Percentiles rank a stretch among this genome's conserved stretches.
These are phyloP conservation scores for Royoungia palumana DNA, from an alignment of 768 basidiomycete species.

Conservation along the genomic window DNA sequence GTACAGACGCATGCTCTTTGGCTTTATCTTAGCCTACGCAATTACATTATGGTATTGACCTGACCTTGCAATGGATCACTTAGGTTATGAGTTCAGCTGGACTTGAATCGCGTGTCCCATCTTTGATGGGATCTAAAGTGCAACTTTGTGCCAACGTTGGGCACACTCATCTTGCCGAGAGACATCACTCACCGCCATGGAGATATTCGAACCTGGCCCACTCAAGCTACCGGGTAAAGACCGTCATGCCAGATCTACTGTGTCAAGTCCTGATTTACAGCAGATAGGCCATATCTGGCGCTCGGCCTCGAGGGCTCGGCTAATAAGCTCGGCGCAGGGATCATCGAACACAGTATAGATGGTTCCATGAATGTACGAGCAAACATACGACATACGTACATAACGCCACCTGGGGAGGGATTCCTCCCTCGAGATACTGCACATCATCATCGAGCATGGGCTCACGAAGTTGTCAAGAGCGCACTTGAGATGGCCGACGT, in stretches of 20 bases:
- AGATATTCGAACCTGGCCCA: conserved; percentile 5
- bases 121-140: too few relatives aligned
- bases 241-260: conserved; percentile 13
- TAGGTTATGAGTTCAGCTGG: too few relatives aligned
- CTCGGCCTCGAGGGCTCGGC: conserved; percentile 97
- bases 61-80: neutral
- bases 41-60: conserved; percentile 11
- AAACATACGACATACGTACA: conserved; percentile 97
- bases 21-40: conserved; percentile 1
- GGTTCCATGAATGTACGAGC: conserved; percentile 76
- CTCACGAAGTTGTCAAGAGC: conserved; percentile 72
- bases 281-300: conserved; percentile 74
- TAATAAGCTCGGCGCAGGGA: conserved; percentile 94
- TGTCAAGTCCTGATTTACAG: conserved; percentile 8
- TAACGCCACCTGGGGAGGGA: conserved; percentile 97
- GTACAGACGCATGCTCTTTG: conserved; percentile 13
- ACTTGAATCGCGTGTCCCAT: too few relatives aligned
- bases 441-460: conserved; percentile 94
- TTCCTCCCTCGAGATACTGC: conserved; percentile 97
- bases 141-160: too few relatives aligned
- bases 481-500: conserved; percentile 66
- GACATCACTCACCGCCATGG: conserved; percentile 21
- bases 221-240: conserved; percentile 35
- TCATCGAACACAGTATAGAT: conserved; percentile 79
- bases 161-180: neutral